Evolutionary conservation across 257 asterid genomes (phyloP), one percentile per base, ranked within the genome.

Genomic region (Gynochthodes officinalis): DNA sequence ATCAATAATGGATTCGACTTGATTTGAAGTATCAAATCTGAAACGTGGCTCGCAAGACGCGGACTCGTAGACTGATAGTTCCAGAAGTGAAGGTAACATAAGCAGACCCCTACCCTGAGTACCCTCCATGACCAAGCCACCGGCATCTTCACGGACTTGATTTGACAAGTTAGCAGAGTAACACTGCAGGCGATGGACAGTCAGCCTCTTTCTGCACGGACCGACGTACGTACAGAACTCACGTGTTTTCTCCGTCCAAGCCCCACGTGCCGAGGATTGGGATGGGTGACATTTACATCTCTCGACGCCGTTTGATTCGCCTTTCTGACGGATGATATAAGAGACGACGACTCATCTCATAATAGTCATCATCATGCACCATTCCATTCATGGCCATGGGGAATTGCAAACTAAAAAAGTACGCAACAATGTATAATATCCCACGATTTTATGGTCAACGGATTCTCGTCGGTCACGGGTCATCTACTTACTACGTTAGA

Each of bases 251-350:
- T 23, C 66, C 71, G 57, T 46, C 52, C 52, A 12, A 50, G 23
- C 4, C 57, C 57, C 57, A 50, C 57, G 57, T 50, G 57, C 57
- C 57, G 25, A 37, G 25, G 7, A 18, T 11, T 50, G 3, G 53
- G 21, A 4, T 48, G 53, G 21, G 21, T 48, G 53, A 48, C 53
- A 21, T 48, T 21, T 48, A 33, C 28, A 35, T 27, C n/a, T 67
- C 42, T 73, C 65, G 33, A 73, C 76, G 84, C 79, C 82, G 77
- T 80, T 80, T 70, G 62, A 40, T 76, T 32, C 82, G 25, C 71
- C 53, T n/a, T 48, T 32, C 66, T 27, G n/a, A n/a, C n/a, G n/a
- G n/a, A n/a, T n/a, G n/a, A n/a, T n/a, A n/a, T n/a, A n/a, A n/a
- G n/a, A n/a, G n/a, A n/a, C n/a, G n/a, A n/a, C n/a, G n/a, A n/a